Percentiles rank a stretch among this genome's conserved stretches.
Evolutionary conservation across 2,329 filamentous ascomycete species (phyloP).

Genomic region (Monilinia polystroma): DNA sequence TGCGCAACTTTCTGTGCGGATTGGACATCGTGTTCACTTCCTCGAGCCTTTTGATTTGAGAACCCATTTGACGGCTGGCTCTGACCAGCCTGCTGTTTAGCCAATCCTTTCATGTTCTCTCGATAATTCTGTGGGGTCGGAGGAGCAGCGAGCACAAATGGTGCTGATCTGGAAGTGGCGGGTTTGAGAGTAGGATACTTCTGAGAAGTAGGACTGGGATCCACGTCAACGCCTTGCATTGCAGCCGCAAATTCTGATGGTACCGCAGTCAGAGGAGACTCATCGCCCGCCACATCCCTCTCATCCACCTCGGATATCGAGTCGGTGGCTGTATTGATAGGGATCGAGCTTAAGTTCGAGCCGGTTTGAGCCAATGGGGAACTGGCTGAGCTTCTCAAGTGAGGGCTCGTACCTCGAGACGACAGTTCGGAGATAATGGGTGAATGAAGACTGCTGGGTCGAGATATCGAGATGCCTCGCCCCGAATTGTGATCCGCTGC

Average conservation of each 20-base stretch:
- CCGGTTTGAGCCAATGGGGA: conserved; percentile 34
- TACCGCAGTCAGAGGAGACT: conserved; percentile 28
- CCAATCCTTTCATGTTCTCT: conserved; percentile 15
- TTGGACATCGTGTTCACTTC: background rate
- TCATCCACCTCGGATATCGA: conserved; percentile 40
- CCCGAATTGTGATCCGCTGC: conserved; percentile 28
- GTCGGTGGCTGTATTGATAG: conserved; percentile 30
- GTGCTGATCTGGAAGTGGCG: conserved; percentile 22
- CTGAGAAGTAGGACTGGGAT: conserved; percentile 26
- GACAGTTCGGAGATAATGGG: conserved; percentile 28
- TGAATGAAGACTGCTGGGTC: conserved; percentile 33
- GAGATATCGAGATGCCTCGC: conserved; percentile 28
- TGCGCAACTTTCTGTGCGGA: background rate
- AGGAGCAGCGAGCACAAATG: conserved; percentile 34
- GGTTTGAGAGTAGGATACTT: conserved; percentile 17
- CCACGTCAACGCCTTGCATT: conserved; percentile 35
- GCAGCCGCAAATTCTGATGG: conserved; percentile 33
- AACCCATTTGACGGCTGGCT: no score
- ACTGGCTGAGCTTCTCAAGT: conserved; percentile 29
- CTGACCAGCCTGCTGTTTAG: conserved; percentile 8
- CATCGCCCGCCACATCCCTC: conserved; percentile 26
- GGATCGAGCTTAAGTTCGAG: conserved; percentile 30
- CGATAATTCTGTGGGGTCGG: conserved; percentile 31
- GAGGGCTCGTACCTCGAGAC: conserved; percentile 33
- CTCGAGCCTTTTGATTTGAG: conserved; percentile 12